A percentile compares a stretch with the other conserved stretches of the same genome.
These are phyloP conservation scores for Backusella tuberculispora DNA, from an alignment of 192 early-diverging fungal genomes.

Conservation along the genomic window DNA sequence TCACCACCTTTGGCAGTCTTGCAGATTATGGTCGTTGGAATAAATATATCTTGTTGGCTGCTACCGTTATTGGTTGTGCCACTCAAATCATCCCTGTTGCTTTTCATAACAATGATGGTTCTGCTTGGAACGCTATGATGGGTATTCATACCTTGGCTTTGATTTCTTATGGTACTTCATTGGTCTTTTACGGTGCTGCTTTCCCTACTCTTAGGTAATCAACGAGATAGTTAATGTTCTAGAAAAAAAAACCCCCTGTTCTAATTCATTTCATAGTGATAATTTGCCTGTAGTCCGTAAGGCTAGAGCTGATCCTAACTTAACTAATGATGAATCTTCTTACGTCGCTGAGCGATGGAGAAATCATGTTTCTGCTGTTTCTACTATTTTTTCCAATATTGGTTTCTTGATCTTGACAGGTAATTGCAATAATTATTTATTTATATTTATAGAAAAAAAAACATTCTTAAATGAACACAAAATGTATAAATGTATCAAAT, in stretches of 20 bases:
- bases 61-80: constrained; percentile 37
- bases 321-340: constrained; percentile 28
- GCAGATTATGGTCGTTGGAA: constrained; percentile 42
- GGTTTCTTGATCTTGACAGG: constrained; percentile 36
- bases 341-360: constrained; percentile 37
- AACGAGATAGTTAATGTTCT: background rate
- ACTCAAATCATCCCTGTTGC: constrained; percentile 38
- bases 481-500: too few species aligned
- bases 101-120: constrained; percentile 31
- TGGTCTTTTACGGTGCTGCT: constrained; percentile 46
- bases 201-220: constrained; percentile 38
- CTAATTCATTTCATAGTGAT: constrained; percentile 11
- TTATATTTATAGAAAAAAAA: too few species aligned
- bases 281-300: constrained; percentile 41
- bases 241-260: background rate
- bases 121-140: constrained; percentile 43
- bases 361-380: constrained; percentile 44
- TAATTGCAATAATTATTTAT: background rate
- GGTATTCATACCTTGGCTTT: constrained; percentile 31
- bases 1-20: constrained; percentile 42
- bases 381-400: constrained; percentile 42
- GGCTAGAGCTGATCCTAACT: constrained; percentile 34
- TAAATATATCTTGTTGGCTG: constrained; percentile 30
- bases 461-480: background rate
- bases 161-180: constrained; percentile 41